phyloP scores from a whole-genome alignment of 768 basidiomycete species.

The Pleurotus sapidus region DNA sequence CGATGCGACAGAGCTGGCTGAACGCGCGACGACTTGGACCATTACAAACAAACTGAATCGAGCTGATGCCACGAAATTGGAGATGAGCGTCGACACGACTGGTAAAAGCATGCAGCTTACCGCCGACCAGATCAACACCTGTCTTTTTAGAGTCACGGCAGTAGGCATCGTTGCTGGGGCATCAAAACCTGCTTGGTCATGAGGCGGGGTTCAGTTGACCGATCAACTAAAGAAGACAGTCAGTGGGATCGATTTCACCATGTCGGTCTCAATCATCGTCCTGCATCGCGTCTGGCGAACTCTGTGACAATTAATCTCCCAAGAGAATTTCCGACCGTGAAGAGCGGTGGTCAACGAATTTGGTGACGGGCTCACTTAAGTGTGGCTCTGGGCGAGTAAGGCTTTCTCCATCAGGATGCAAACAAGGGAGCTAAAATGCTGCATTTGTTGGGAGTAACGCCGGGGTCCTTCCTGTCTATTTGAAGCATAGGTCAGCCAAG shows the following conservation, averaged over 20 bases:
- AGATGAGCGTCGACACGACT: background rate
- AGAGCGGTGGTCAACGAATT: background rate
- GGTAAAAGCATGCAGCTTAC: background rate
- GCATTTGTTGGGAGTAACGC: background rate
- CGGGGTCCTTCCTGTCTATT: background rate
- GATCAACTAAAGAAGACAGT: background rate
- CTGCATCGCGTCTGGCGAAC: background rate
- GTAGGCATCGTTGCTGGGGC: background rate
- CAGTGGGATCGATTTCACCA: background rate
- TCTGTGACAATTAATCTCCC: background rate
- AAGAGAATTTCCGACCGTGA: background rate
- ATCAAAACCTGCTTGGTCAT: background rate
- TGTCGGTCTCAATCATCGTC: conserved; percentile 1
- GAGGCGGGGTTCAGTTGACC: background rate
- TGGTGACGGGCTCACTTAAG: background rate
- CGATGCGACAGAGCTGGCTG: background rate
- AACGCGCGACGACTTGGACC: background rate
- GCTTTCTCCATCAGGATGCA: conserved; percentile 2
- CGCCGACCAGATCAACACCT: conserved; percentile 1
- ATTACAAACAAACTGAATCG: background rate
- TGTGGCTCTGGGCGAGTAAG: background rate
- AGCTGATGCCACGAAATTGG: background rate
- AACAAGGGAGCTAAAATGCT: background rate
- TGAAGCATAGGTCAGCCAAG: background rate
- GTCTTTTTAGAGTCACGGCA: background rate